These are phyloP conservation scores for Colletotrichum tropicale DNA, from an alignment of 2,329 filamentous ascomycete species.

Conservation along the genomic window DNA sequence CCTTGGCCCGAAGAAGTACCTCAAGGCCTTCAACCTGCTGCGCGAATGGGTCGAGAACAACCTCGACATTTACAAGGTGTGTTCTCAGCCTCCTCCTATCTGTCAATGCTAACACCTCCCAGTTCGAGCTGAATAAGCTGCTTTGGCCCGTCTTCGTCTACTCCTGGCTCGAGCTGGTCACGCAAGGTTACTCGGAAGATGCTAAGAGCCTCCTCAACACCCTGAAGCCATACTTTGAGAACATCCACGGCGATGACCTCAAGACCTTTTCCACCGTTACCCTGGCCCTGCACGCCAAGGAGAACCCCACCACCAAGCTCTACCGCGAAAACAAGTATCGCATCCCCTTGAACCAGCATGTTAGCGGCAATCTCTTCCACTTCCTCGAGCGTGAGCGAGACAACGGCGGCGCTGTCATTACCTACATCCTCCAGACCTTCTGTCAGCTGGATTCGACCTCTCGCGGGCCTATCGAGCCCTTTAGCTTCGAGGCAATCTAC, in stretches of 20 bases:
- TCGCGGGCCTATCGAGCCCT: slow-evolving; percentile 67
- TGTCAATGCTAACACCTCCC: slow-evolving; percentile 18
- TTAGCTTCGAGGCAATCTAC: slow-evolving; percentile 65
- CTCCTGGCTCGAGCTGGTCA: slow-evolving; percentile 82
- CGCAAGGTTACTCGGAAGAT: slow-evolving; percentile 73
- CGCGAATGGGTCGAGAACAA: slow-evolving; percentile 89
- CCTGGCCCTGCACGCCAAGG: slow-evolving; percentile 76
- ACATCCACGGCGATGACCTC: slow-evolving; percentile 81
- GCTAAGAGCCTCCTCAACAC: slow-evolving; percentile 75
- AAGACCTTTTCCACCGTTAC: slow-evolving; percentile 75
- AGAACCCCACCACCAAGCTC: slow-evolving; percentile 78
- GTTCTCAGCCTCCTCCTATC: neutral
- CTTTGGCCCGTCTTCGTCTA: slow-evolving; percentile 96
- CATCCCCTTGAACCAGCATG: slow-evolving; percentile 84
- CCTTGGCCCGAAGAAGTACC: slow-evolving; percentile 76
- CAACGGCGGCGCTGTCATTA: slow-evolving; percentile 79
- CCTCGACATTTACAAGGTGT: slow-evolving; percentile 89
- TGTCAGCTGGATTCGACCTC: slow-evolving; percentile 64
- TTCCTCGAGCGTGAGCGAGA: slow-evolving; percentile 88
- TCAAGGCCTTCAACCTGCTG: slow-evolving; percentile 74
- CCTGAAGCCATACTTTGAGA: slow-evolving; percentile 73
- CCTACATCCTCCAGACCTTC: slow-evolving; percentile 70
- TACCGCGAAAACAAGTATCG: slow-evolving; percentile 90
- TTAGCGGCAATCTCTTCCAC: slow-evolving; percentile 82
- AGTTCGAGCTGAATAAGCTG: slow-evolving; percentile 87